phyloP scores from a whole-genome alignment of 441 rosid species.

The Sinapis alba region DNA sequence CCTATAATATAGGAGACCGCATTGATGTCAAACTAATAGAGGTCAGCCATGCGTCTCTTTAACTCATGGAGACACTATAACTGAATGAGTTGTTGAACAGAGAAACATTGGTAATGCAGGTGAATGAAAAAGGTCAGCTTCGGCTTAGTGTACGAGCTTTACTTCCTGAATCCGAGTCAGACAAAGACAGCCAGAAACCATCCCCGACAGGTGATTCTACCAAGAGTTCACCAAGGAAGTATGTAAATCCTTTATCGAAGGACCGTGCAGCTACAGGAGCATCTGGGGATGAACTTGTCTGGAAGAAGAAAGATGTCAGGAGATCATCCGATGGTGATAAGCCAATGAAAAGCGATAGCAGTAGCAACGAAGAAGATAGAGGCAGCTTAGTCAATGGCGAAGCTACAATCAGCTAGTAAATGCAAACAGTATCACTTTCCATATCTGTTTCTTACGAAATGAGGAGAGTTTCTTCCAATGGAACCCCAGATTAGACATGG shows the following conservation, averaged over 20 bases:
- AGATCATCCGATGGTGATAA: slow-evolving; percentile 49
- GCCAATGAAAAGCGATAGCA: slow-evolving; percentile 47
- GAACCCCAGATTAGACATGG: slow-evolving; percentile 21
- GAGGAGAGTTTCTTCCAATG: slow-evolving; percentile 21
- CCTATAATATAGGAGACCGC: slow-evolving; percentile 84
- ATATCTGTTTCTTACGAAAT: slow-evolving; percentile 18
- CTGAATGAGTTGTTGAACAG: slow-evolving; percentile 34
- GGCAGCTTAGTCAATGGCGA: slow-evolving; percentile 69
- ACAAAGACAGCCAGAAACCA: slow-evolving; percentile 48
- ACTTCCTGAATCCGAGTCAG: slow-evolving; percentile 68
- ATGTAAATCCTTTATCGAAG: slow-evolving; percentile 37
- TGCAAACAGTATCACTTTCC: slow-evolving; percentile 24
- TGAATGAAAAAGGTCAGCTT: slow-evolving; percentile 96
- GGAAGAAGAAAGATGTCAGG: slow-evolving; percentile 64
- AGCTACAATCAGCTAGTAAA: slow-evolving; percentile 57
- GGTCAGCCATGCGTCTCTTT: slow-evolving; percentile 49
- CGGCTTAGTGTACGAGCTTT: slow-evolving; percentile 90
- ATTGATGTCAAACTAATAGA: slow-evolving; percentile 96
- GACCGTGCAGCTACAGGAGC: slow-evolving; percentile 53
- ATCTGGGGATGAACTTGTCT: slow-evolving; percentile 43
- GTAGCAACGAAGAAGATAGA: slow-evolving; percentile 47
- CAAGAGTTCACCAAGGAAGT: slow-evolving; percentile 43
- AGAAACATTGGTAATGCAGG: slow-evolving; percentile 47
- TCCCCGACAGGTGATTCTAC: slow-evolving; percentile 40
- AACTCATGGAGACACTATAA: slow-evolving; percentile 6